Evolutionary conservation across 345 rosid genomes (phyloP).

Genomic region (Eucalyptus grandis): DNA sequence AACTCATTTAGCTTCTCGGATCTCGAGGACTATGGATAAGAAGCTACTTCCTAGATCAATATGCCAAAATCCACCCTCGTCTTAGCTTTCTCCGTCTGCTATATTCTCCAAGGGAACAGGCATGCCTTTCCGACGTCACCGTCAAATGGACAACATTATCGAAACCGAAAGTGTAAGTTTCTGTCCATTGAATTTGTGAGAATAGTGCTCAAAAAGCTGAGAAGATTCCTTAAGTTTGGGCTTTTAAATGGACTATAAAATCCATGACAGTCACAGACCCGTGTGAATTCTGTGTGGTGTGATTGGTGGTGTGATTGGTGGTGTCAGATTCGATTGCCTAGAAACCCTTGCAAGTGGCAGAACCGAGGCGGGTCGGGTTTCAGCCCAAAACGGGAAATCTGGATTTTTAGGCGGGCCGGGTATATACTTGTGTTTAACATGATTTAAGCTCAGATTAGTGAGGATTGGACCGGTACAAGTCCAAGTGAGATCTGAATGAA

Average conservation of each 20-base stretch:
- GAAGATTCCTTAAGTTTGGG: neutral
- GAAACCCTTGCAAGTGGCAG: neutral
- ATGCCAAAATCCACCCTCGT: neutral
- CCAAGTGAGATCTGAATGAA: neutral
- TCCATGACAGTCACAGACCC: neutral
- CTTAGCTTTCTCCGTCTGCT: neutral
- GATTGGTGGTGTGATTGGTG: neutral
- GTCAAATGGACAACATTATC: neutral
- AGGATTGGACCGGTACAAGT: neutral
- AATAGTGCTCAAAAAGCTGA: neutral
- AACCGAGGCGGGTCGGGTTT: neutral
- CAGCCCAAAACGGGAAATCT: neutral
- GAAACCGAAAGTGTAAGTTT: neutral
- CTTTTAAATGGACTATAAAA: neutral
- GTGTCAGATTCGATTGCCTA: neutral
- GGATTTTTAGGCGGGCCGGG: neutral
- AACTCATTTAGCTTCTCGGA: neutral
- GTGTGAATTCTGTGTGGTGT: neutral
- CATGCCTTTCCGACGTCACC: neutral
- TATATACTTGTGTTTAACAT: neutral
- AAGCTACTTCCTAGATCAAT: neutral
- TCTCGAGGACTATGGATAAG: neutral
- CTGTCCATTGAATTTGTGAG: neutral
- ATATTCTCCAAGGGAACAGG: neutral
- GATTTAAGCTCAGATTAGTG: neutral